Evolutionary conservation across 2,329 filamentous ascomycete species (phyloP), one percentile per base, ranked within the genome.

Genomic region (Fusarium transvaalense): DNA sequence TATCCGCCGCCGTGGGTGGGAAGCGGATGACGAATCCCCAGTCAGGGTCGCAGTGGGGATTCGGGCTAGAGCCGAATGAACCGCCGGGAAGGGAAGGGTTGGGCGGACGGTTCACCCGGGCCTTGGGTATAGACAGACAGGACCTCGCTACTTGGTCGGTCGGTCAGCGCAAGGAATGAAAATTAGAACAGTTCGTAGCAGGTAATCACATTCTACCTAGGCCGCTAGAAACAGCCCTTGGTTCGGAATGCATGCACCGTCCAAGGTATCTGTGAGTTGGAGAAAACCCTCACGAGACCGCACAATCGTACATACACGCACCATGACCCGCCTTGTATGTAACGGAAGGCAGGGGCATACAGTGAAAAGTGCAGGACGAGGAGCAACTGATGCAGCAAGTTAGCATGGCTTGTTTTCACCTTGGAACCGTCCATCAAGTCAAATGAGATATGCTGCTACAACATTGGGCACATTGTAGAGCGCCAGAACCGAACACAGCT

Each of bases 21-120:
- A 71, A 56, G 75, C 61, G 61, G 73, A 75, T 77, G 76, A 78
- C 73, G 76, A 77, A 69, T 76, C 72, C 71, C 69, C 68, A 71
- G 72, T 75, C 74, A 72, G 73, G 69, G 76, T 73, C 64, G 66
- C 51, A 72, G 73, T 78, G 77, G 75, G 69, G 71, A 71, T 74
- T 79, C 74, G 76, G 77, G 74, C 75, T 78, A 71, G 73, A 79
- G 77, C 79, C 79, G 79, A 79, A 72, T 74, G 74, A 78, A 76
- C 74, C 76, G 77, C 78, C 76, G 72, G 70, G 73, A 74, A 74
- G 73, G 64, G 73, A 72, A 67, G 71, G 68, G 66, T 60, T 71
- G 62, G 47, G 55, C 55, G 64, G 71, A 56, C 61, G 65, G 67
- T 64, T 71, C 58, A 57, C 69, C 61, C 60, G 72, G 72, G 61